phyloP scores from a whole-genome alignment of 2,329 filamentous ascomycete species.

The Fusarium oligoseptatum region DNA sequence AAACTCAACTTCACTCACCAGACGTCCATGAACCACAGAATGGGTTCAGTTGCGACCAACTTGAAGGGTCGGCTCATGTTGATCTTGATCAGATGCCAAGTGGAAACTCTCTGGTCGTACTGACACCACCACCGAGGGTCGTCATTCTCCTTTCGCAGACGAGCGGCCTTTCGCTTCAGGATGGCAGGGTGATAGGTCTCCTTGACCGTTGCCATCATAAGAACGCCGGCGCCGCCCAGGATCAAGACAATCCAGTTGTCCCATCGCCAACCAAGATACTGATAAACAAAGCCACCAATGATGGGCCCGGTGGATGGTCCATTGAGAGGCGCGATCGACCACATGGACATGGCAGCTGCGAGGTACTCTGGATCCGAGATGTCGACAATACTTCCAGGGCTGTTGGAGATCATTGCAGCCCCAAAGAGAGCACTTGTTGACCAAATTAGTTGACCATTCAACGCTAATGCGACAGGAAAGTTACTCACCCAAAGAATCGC shows the following conservation, averaged over 20 bases:
- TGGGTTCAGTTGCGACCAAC: constrained; percentile 85
- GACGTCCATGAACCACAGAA: constrained; percentile 77
- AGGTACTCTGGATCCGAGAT: constrained; percentile 85
- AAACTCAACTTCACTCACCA: constrained; percentile 62
- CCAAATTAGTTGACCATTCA: constrained; percentile 1
- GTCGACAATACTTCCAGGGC: constrained; percentile 86
- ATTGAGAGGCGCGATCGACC: constrained; percentile 87
- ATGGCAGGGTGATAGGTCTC: constrained; percentile 85
- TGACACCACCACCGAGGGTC: constrained; percentile 83
- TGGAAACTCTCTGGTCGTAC: constrained; percentile 79
- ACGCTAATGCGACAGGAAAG: neutral
- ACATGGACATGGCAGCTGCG: constrained; percentile 85
- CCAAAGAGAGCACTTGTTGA: constrained; percentile 62
- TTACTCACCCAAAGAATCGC: constrained; percentile 76
- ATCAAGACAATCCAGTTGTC: constrained; percentile 86
- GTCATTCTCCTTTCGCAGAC: constrained; percentile 74
- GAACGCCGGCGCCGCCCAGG: constrained; percentile 71
- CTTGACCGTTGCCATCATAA: constrained; percentile 70
- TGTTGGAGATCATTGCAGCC: constrained; percentile 85
- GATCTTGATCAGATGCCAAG: constrained; percentile 76
- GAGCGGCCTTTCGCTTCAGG: constrained; percentile 74
- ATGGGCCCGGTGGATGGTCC: constrained; percentile 63
- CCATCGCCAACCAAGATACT: constrained; percentile 90
- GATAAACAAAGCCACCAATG: constrained; percentile 79
- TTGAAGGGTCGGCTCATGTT: constrained; percentile 84